These are phyloP conservation scores for Physaria fendleri DNA, from an alignment of 345 rosid genomes.

Conservation along the genomic window DNA sequence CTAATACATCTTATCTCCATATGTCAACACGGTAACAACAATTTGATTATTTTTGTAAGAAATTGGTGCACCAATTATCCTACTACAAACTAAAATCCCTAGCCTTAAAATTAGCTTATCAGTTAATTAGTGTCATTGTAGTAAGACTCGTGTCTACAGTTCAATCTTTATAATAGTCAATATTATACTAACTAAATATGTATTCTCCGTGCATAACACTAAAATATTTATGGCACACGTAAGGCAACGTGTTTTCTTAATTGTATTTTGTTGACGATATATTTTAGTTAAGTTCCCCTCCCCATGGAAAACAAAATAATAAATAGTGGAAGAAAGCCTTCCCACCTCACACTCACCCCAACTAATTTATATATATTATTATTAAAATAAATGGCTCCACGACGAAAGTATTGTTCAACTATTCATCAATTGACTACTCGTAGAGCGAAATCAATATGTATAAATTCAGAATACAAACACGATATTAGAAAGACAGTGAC, in stretches of 20 bases:
- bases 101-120: not conserved
- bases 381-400: not conserved
- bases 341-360: not conserved
- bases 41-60: not conserved
- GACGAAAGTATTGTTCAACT: not conserved
- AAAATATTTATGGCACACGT: conserved; percentile 1
- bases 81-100: not conserved
- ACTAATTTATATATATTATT: not conserved
- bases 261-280: conserved; percentile 29
- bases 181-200: too few relatives aligned
- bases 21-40: not conserved
- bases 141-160: not conserved
- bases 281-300: not conserved
- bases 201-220: not conserved
- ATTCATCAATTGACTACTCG: not conserved
- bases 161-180: conserved; percentile 2
- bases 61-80: not conserved
- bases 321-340: not conserved
- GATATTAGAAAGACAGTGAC: not conserved
- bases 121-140: not conserved
- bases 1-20: not conserved
- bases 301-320: not conserved
- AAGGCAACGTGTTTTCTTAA: conserved; percentile 23
- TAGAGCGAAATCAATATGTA: not conserved
- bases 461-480: not conserved